phyloP scores from a whole-genome alignment of 495 filamentous ascomycete species.

The Penicillium pulvis region DNA sequence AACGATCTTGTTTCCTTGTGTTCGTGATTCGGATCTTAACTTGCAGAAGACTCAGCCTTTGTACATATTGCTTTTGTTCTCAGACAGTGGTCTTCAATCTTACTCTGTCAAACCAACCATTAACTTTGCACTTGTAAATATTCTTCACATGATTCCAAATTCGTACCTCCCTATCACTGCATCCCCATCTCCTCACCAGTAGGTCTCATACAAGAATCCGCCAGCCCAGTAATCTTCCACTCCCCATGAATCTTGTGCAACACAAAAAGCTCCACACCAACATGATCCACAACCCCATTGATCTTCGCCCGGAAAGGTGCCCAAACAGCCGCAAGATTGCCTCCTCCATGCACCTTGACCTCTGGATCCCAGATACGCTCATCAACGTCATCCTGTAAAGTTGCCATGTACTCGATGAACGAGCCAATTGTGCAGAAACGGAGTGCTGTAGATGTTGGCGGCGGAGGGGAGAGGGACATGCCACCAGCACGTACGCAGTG shows the following conservation, averaged over 20 bases:
- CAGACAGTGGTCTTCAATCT: too few species aligned
- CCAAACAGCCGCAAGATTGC: constrained; percentile 43
- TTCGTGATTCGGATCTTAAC: too few species aligned
- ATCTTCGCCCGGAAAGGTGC: constrained; percentile 43
- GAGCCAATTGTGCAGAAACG: constrained; percentile 45
- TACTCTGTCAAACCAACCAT: too few species aligned
- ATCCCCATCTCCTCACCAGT: constrained; percentile 38
- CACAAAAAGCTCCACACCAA: constrained; percentile 43
- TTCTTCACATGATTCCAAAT: too few species aligned
- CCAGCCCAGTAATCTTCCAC: constrained; percentile 46
- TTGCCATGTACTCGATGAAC: constrained; percentile 39
- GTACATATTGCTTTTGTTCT: too few species aligned
- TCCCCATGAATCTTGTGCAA: constrained; percentile 39
- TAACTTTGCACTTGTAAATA: too few species aligned
- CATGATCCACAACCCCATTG: constrained; percentile 43
- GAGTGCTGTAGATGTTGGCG: constrained; percentile 29
- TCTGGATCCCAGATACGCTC: constrained; percentile 44
- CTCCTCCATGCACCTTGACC: constrained; percentile 35
- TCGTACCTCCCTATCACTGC: constrained; percentile 12
- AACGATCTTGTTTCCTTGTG: too few species aligned
- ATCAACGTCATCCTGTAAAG: constrained; percentile 35
- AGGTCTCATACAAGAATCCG: constrained; percentile 42
- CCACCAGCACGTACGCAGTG: constrained; percentile 42
- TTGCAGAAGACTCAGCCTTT: too few species aligned
- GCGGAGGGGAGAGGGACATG: constrained; percentile 41